These are phyloP conservation scores for Ilyonectria mors-panacis DNA, from an alignment of 2,329 filamentous ascomycete genomes.

Conservation along the genomic window DNA sequence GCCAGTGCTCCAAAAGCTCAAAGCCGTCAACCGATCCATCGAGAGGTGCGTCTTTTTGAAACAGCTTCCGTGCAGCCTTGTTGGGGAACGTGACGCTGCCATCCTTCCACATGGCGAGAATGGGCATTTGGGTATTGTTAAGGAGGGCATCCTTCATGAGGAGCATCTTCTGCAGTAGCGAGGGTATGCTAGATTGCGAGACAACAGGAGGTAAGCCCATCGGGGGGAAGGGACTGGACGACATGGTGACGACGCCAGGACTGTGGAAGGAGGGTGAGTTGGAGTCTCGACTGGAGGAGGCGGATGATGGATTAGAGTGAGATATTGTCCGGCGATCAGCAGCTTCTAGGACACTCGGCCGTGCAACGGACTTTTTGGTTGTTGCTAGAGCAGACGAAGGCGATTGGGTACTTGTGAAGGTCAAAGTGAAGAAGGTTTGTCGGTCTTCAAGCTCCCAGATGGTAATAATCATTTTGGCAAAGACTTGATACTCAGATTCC, in stretches of 20 bases:
- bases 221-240: conserved; percentile 75
- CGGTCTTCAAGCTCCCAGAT: conserved; percentile 79
- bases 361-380: conserved; percentile 57
- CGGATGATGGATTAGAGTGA: conserved; percentile 62
- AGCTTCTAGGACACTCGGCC: conserved; percentile 59
- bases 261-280: conserved; percentile 64
- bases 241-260: conserved; percentile 68
- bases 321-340: conserved; percentile 62
- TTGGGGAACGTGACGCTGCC: conserved; percentile 82
- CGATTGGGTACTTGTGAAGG: conserved; percentile 76
- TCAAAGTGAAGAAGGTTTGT: conserved; percentile 80
- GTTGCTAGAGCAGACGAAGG: conserved; percentile 51
- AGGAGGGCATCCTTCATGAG: conserved; percentile 84
- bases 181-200: conserved; percentile 70
- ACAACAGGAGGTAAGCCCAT: conserved; percentile 74
- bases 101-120: conserved; percentile 87
- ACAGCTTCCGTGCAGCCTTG: conserved; percentile 71
- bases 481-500: conserved; percentile 60
- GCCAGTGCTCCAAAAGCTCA: conserved; percentile 73
- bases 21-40: conserved; percentile 61
- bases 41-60: conserved; percentile 59
- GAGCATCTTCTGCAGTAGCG: conserved; percentile 79
- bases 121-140: conserved; percentile 81
- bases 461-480: conserved; percentile 83
- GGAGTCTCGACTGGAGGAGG: conserved; percentile 64